Base-by-base conservation (phyloP, 2,329 filamentous ascomycete species). In the Simplicillium sp. region DNA sequence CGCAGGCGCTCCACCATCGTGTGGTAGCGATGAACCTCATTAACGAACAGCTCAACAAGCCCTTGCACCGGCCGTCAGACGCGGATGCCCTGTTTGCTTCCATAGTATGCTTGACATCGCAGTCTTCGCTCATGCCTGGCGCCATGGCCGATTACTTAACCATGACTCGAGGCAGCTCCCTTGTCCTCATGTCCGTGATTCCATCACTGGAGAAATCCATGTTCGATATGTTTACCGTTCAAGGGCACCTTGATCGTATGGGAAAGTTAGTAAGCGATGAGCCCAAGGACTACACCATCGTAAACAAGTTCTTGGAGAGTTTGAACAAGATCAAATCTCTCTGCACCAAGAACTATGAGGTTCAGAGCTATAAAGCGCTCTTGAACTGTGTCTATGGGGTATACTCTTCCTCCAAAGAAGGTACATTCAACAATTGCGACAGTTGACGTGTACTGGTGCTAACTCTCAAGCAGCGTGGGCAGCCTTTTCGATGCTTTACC, bases 91-190 rank as follows among this genome's bases (percentile, higher is more conserved):
- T 61, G 6, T 58, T 59, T 39, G 62, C 54, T 8, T 48, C 62
- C 6, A 47, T 60, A 17, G 43, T 64, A 20, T 58, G 60, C 3
- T 51, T 65, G 5, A 44, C 55, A 3, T 57, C 61, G 15, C 62
- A 65, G 39, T 54, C 60, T 2, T 54, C 52, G 1, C 56, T 61
- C 34, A 54, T 66, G 50, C 48, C 55, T 2, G 57, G 62, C 9
- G 58, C 59, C 36, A 63, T 66, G 57, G 48, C 46, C 15, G 61
- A 66, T 38, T 66, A 63, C 34, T 35, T 64, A 3, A 48, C 56
- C 37, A 60, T 63, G 50, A 48, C 54, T 8, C 52, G 60, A 20
- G 61, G 58, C 4, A 50, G 50, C 4, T 48, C 47, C 15, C 43
- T 56, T 2, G 47, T 58, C 11, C 43, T 46, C 3, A 44, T 43